Conservation (phyloP, 768 basidiomycete genomes). For the Clathrus columnatus region DNA sequence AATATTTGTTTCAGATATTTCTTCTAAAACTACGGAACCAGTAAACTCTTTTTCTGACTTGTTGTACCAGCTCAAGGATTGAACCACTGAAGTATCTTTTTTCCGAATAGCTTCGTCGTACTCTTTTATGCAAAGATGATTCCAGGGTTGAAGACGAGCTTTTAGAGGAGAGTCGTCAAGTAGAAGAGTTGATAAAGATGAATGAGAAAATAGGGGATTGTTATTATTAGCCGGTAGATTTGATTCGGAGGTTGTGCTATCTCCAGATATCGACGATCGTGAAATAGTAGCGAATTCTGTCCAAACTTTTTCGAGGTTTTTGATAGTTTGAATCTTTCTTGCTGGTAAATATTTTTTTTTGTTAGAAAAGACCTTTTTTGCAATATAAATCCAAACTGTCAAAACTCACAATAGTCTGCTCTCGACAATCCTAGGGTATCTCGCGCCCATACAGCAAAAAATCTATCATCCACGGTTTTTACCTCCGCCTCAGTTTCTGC, state of each 20-base stretch:
- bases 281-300: slow-evolving; percentile 22
- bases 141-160: slow-evolving; percentile 20
- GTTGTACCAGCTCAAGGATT: no score
- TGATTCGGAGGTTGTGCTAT: not conserved
- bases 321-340: slow-evolving; percentile 48
- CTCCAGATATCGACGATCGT: not conserved
- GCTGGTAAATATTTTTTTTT: slow-evolving; percentile 20
- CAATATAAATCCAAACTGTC: not conserved
- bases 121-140: slow-evolving; percentile 17
- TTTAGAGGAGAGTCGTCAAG: slow-evolving; percentile 20
- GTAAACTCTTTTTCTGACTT: not conserved
- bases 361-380: not conserved
- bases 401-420: slow-evolving; percentile 57
- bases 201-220: slow-evolving; percentile 1
- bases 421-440: slow-evolving; percentile 62
- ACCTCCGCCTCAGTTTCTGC: not conserved
- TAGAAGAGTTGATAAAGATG: slow-evolving; percentile 19
- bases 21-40: no score
- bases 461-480: slow-evolving; percentile 24
- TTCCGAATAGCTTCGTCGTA: slow-evolving; percentile 5
- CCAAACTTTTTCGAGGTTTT: slow-evolving; percentile 70
- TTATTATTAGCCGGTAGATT: not conserved
- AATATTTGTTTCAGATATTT: not conserved
- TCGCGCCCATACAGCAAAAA: slow-evolving; percentile 64
- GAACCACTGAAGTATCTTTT: not conserved